These are phyloP conservation scores for Colletotrichum eleusines DNA, from an alignment of 2,329 filamentous ascomycete species.

Conservation along the genomic window DNA sequence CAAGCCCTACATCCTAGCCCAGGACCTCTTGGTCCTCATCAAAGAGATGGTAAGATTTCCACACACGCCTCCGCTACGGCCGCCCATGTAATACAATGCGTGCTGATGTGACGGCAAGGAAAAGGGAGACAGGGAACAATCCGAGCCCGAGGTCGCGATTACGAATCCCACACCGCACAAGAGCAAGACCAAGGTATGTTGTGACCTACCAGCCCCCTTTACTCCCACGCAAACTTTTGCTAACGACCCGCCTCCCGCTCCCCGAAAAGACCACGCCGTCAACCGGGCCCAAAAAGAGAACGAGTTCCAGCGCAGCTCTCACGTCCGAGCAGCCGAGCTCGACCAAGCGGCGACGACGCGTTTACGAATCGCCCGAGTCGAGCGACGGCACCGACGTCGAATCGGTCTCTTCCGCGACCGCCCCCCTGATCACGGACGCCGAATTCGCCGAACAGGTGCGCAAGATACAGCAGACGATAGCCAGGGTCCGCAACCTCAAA, in stretches of 20 bases:
- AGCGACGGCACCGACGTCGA: background rate
- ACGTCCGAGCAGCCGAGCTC: background rate
- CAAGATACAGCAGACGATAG: background rate
- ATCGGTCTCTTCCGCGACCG: background rate
- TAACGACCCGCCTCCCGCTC: background rate
- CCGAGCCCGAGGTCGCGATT: background rate
- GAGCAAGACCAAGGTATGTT: background rate
- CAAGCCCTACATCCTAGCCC: background rate
- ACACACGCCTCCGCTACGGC: too few relatives aligned
- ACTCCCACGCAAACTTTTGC: background rate
- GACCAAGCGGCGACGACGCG: background rate
- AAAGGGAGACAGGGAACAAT: background rate
- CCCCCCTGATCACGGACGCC: too few relatives aligned
- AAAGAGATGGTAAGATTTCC: background rate
- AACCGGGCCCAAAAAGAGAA: background rate
- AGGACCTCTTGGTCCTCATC: background rate
- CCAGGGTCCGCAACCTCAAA: background rate
- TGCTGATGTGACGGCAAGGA: background rate
- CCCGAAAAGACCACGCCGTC: background rate
- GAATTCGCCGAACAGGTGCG: background rate
- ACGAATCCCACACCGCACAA: background rate
- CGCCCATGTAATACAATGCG: background rate
- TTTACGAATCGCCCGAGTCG: background rate
- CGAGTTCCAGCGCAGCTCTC: background rate
- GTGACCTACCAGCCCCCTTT: background rate